Evolutionary conservation across 805 yeast species (phyloP).

Genomic region (Pichia cephalocereana): DNA sequence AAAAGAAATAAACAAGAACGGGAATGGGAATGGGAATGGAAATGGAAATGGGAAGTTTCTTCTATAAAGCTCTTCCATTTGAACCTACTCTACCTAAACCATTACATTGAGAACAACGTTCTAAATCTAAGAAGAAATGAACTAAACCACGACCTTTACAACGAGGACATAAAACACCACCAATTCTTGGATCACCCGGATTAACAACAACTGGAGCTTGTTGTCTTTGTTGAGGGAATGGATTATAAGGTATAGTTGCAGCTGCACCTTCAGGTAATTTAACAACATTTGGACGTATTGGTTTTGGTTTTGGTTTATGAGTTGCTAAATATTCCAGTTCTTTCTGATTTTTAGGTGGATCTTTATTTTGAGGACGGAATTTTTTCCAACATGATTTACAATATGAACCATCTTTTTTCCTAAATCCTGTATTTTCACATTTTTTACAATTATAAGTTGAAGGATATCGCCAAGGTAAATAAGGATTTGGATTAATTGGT

Average conservation of each 20-base stretch:
- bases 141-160: constrained; percentile 61
- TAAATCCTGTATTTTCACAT: constrained; percentile 68
- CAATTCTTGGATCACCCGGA: constrained; percentile 75
- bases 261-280: constrained; percentile 20
- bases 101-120: constrained; percentile 52
- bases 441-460: constrained; percentile 48
- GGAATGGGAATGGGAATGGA: no score
- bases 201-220: constrained; percentile 34
- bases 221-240: neutral
- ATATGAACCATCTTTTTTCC: constrained; percentile 46
- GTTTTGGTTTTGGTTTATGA: constrained; percentile 10
- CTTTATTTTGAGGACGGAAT: constrained; percentile 29
- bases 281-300: constrained; percentile 19
- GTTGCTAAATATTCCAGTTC: constrained; percentile 9
- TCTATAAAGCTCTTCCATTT: constrained; percentile 10
- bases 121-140: constrained; percentile 48
- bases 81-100: constrained; percentile 53
- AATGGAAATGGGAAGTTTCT: no score
- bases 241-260: constrained; percentile 2
- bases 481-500: constrained; percentile 27
- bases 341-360: constrained; percentile 14
- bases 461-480: constrained; percentile 63
- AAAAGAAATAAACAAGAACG: neutral
- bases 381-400: constrained; percentile 65
- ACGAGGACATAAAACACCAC: constrained; percentile 65